A percentile compares a stretch with the other conserved stretches of the same genome.
Conservation (phyloP, 164 flowering plant species). For the Vitis amurensis region DNA sequence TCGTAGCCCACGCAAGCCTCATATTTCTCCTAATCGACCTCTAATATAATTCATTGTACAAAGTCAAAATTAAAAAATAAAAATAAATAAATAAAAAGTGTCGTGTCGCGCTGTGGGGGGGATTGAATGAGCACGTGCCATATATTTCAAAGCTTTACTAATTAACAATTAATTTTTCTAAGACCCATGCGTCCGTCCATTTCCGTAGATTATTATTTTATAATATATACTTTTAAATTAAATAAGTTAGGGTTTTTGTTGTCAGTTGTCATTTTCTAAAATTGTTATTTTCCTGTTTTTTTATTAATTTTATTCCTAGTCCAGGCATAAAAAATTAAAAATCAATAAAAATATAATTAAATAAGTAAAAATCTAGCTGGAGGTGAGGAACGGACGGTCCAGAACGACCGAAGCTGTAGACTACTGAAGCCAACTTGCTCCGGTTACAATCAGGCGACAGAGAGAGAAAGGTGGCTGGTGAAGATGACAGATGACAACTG, state of each 20-base stretch:
- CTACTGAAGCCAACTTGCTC: constrained; percentile 17
- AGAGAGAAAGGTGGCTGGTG: background rate
- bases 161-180: too few relatives aligned
- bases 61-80: too few relatives aligned
- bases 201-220: constrained; percentile 1
- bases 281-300: background rate
- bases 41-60: too few relatives aligned
- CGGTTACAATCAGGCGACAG: constrained; percentile 1
- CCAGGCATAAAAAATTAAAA: background rate
- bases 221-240: background rate
- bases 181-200: background rate
- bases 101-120: too few relatives aligned
- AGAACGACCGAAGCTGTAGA: constrained; percentile 6
- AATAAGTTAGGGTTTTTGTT: background rate
- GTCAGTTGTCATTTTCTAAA: too few relatives aligned
- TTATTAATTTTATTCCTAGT: background rate
- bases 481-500: constrained; percentile 4
- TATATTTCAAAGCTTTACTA: too few relatives aligned
- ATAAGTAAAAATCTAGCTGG: constrained; percentile 14
- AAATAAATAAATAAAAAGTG: too few relatives aligned
- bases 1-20: too few relatives aligned
- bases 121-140: too few relatives aligned
- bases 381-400: constrained; percentile 27
- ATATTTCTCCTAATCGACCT: too few relatives aligned
- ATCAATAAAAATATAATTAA: background rate